Evolutionary conservation across 2,329 filamentous ascomycete genomes (phyloP).

Genomic region (Claviceps lovelessii): DNA sequence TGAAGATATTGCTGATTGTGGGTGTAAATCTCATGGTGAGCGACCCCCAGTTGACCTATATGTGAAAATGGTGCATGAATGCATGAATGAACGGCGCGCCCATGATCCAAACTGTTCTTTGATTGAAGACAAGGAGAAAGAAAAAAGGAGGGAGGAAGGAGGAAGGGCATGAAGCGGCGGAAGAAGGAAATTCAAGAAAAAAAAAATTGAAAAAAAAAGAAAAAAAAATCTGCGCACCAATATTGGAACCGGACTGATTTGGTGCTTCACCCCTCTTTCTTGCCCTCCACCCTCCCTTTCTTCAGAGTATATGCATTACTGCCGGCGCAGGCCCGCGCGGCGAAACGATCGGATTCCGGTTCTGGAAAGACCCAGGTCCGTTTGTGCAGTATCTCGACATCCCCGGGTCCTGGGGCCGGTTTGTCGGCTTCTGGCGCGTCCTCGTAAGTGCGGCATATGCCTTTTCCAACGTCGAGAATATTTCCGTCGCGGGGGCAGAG

Average conservation of each 20-base stretch:
- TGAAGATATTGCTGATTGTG: slow-evolving; percentile 43
- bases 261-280: neutral
- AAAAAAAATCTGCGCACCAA: neutral
- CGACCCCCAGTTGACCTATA: neutral
- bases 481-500: slow-evolving; percentile 32
- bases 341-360: slow-evolving; percentile 46
- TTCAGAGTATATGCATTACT: slow-evolving; percentile 5
- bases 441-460: slow-evolving; percentile 25
- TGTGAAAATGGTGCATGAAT: neutral
- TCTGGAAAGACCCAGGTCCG: slow-evolving; percentile 44
- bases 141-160: too few relatives aligned
- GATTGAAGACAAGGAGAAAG: too few relatives aligned
- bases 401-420: slow-evolving; percentile 35
- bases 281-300: too few relatives aligned
- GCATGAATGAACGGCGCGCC: neutral
- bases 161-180: too few relatives aligned
- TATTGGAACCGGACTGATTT: neutral
- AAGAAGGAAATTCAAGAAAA: too few relatives aligned
- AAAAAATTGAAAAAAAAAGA: too few relatives aligned
- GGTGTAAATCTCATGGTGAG: slow-evolving; percentile 49
- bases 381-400: slow-evolving; percentile 32
- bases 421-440: slow-evolving; percentile 28
- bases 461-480: slow-evolving; percentile 37
- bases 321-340: slow-evolving; percentile 15
- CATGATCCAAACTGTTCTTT: neutral